phyloP scores from a whole-genome alignment of 495 filamentous ascomycete genomes.

The Penicillium riverlandense region DNA sequence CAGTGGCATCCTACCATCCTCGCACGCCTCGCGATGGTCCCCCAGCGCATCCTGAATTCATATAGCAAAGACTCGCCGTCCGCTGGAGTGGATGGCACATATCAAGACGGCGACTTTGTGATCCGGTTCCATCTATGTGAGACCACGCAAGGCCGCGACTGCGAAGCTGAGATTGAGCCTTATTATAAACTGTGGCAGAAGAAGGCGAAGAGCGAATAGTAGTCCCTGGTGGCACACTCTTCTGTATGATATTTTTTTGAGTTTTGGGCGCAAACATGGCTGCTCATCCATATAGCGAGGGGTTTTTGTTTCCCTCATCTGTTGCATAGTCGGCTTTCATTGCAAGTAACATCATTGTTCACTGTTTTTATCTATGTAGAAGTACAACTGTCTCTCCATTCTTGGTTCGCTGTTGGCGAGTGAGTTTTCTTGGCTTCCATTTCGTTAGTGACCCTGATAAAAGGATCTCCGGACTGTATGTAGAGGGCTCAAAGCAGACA shows the following conservation, averaged over 20 bases:
- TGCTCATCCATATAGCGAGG: conserved; percentile 10
- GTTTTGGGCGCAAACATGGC: background rate
- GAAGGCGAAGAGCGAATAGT: conserved; percentile 18
- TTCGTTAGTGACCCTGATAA: too few species aligned
- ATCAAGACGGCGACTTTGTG: conserved; percentile 78
- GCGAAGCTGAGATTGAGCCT: conserved; percentile 60
- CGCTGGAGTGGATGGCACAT: conserved; percentile 36
- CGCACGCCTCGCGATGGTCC: conserved; percentile 76
- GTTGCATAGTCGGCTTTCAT: conserved; percentile 5
- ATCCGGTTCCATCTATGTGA: conserved; percentile 70
- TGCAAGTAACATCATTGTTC: conserved; percentile 11
- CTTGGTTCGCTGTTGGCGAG: too few species aligned
- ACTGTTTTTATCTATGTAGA: conserved; percentile 7
- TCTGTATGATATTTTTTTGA: background rate
- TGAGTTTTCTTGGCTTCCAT: too few species aligned
- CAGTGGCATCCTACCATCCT: conserved; percentile 99
- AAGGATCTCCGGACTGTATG: too few species aligned
- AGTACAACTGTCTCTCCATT: too few species aligned
- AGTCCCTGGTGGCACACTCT: background rate
- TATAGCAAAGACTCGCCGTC: conserved; percentile 51
- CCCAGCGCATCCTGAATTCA: conserved; percentile 73
- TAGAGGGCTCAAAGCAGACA: too few species aligned
- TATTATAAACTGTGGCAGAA: conserved; percentile 44
- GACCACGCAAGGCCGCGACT: conserved; percentile 44
- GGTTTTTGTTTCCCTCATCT: conserved; percentile 1